phyloP scores from a whole-genome alignment of 495 filamentous ascomycete species.

The Podospora fimiseda region DNA sequence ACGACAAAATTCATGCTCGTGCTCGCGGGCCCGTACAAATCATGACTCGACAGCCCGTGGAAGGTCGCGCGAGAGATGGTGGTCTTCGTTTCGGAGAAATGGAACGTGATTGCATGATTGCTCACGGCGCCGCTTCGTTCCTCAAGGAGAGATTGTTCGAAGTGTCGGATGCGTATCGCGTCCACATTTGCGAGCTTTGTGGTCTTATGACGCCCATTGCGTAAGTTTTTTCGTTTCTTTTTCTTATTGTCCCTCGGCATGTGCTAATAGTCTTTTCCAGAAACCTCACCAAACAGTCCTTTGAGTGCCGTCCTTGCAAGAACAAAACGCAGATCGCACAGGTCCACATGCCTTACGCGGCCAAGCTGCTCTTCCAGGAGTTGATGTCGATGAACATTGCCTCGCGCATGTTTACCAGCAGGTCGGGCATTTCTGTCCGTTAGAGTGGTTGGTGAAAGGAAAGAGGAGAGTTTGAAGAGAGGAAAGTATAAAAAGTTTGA shows the following conservation, averaged over 20 bases:
- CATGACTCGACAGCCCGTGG: conserved; percentile 94
- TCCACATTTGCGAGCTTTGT: conserved; percentile 98
- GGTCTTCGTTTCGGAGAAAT: conserved; percentile 99
- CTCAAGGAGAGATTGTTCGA: conserved; percentile 96
- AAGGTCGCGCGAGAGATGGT: conserved; percentile 95
- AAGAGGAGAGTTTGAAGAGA: too few relatives aligned
- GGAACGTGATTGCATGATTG: conserved; percentile 99
- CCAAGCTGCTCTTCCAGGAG: conserved; percentile 98
- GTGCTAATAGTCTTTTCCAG: conserved; percentile 43
- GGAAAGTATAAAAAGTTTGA: not conserved
- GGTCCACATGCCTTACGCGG: conserved; percentile 94
- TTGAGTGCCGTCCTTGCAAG: conserved; percentile 94
- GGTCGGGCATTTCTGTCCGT: conserved; percentile 65
- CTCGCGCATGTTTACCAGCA: conserved; percentile 87
- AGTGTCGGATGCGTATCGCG: conserved; percentile 94
- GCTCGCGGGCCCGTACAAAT: conserved; percentile 95
- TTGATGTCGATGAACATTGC: conserved; percentile 97
- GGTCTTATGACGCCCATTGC: conserved; percentile 98
- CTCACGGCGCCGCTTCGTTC: conserved; percentile 93
- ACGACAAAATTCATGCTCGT: conserved; percentile 98
- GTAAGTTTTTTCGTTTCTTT: conserved; percentile 55
- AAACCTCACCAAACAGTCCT: conserved; percentile 88
- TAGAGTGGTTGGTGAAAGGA: too few relatives aligned
- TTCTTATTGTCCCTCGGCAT: not conserved
- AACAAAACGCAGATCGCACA: conserved; percentile 98